phyloP scores from a whole-genome alignment of 1,284 basidiomycete species.

The Ceratobasidium sp. region DNA sequence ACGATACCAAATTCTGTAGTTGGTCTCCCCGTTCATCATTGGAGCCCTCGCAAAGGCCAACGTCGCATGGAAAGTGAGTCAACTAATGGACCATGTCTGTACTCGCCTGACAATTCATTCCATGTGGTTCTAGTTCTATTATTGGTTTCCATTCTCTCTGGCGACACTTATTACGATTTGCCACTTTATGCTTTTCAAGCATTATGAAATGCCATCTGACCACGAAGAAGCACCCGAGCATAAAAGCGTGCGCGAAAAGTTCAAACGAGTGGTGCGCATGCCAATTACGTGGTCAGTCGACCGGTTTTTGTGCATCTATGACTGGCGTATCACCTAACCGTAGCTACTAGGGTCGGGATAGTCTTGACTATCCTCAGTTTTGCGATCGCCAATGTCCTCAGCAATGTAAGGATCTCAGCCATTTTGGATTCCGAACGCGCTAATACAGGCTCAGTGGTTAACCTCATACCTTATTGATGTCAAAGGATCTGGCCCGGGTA shows the following conservation, averaged over 20 bases:
- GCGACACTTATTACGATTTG: background rate
- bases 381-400: constrained; percentile 11
- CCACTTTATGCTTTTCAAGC: constrained; percentile 20
- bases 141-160: constrained; percentile 12
- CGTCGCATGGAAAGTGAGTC: constrained; percentile 16
- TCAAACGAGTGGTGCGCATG: background rate
- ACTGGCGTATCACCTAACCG: background rate
- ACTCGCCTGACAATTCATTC: background rate
- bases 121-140: constrained; percentile 14
- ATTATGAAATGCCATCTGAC: constrained; percentile 5
- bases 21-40: constrained; percentile 22
- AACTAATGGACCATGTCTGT: background rate
- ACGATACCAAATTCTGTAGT: background rate
- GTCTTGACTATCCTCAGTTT: constrained; percentile 17
- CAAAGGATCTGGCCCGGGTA: constrained; percentile 17
- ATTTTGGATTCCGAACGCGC: background rate
- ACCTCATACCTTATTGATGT: constrained; percentile 12
- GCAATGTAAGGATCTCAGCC: constrained; percentile 1
- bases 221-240: constrained; percentile 4
- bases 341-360: constrained; percentile 3
- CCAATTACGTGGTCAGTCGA: constrained; percentile 18
- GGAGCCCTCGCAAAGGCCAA: constrained; percentile 9
- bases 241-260: background rate
- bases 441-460: background rate
- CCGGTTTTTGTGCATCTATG: background rate